Base-by-base conservation (phyloP, 306 rosid species). In the Carpinus viminea region DNA sequence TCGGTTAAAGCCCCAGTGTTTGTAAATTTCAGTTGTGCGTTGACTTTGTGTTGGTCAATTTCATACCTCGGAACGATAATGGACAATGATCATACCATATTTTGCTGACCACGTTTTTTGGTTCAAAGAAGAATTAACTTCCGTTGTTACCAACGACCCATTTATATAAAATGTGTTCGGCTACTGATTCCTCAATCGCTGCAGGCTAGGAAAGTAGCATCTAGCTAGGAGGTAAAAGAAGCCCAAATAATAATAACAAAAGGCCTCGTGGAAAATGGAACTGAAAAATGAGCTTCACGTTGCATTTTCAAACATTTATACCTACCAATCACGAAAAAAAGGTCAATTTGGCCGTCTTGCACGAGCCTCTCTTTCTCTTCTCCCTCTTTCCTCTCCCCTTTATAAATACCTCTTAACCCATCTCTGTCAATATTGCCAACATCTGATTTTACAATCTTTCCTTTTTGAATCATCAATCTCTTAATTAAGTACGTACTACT, bases 341-440 rank as follows among this genome's bases (percentile, higher is more conserved):
- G 50, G 68, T 75, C 15, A 72, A 80, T 82, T 80, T 51, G 89
- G 83, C 74, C 38, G 66, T 24, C 78, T 43, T 68, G 74, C 91
- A 88, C 87, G 31, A 78, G 78, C 6, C 3, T 18, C 7, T 60
- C 26, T 47, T 24, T 26, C 55, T 56, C 28, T 5, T 17, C 59
- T 8, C 20, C 2, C 21, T 18, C 8, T 16, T 7, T 4, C 18
- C 16, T 1, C 66, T 68, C n/a, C 16, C 28, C 62, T 76, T 83
- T 79, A 81, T 73, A 83, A 62, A 75, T 82, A 18, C 74, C 57
- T 45, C 3, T 46, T 10, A 75, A 45, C 68, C 13, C 2, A 18
- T 54, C 8, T n/a, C 18, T 51, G 3, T 54, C n/a, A 17, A 16
- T 31, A 31, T 2, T 54, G 9, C 75, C 68, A 74, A 53, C 66